phyloP scores from a whole-genome alignment of 257 asterid species.

The Nemophila menziesii region DNA sequence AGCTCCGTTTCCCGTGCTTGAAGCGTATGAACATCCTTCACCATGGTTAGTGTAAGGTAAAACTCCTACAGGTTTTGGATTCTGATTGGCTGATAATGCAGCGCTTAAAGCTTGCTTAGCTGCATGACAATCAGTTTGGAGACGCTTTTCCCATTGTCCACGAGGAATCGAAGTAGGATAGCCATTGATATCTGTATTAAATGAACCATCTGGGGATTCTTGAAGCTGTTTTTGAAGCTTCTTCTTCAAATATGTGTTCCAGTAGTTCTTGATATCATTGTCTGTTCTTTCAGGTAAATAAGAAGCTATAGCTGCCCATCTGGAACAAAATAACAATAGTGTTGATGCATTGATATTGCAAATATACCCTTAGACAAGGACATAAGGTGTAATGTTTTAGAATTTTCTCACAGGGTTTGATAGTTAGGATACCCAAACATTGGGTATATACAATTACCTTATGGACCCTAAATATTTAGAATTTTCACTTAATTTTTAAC shows the following conservation, averaged over 20 bases:
- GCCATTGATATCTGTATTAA: conserved; percentile 3
- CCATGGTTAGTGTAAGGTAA: conserved; percentile 4
- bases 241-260: conserved; percentile 94
- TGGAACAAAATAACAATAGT: no score
- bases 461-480: no score
- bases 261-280: conserved; percentile 81
- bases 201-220: conserved; percentile 11
- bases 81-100: conserved; percentile 47
- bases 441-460: no score
- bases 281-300: conserved; percentile 96
- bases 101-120: conserved; percentile 88
- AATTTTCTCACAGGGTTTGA: no score
- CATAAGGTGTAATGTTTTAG: no score
- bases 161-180: conserved; percentile 28
- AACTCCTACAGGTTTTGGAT: not conserved
- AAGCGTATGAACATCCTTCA: conserved; percentile 37
- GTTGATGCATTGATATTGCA: no score
- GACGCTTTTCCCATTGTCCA: conserved; percentile 91
- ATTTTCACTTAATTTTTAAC: no score
- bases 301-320: conserved; percentile 99
- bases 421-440: no score
- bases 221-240: conserved; percentile 46
- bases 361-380: no score
- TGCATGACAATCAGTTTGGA: conserved; percentile 62
- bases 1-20: conserved; percentile 71